These are phyloP conservation scores for Gonapodya sp. DNA, from an alignment of 192 early-diverging fungal species.

Conservation along the genomic window DNA sequence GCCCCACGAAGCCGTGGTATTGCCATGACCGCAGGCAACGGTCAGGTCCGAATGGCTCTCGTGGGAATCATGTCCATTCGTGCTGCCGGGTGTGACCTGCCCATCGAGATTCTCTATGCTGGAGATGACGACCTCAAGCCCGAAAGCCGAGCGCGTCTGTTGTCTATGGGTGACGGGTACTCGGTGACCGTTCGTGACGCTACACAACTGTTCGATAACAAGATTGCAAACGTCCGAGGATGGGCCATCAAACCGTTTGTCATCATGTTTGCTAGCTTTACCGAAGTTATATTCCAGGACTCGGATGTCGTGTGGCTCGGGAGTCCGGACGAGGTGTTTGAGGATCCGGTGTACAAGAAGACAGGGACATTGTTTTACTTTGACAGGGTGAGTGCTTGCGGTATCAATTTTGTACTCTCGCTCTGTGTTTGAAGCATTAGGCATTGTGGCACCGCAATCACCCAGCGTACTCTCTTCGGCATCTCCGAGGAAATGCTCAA, in stretches of 20 bases:
- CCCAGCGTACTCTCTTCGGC: not conserved
- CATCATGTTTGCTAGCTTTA: constrained; percentile 46
- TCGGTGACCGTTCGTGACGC: constrained; percentile 27
- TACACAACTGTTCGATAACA: constrained; percentile 27
- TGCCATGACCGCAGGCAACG: constrained; percentile 38
- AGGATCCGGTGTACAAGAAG: constrained; percentile 29
- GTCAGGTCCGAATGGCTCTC: constrained; percentile 30
- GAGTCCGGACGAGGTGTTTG: constrained; percentile 41
- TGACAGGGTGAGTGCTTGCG: constrained; percentile 27
- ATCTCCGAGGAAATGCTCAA: not conserved
- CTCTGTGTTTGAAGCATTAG: too few relatives aligned
- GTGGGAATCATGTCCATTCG: constrained; percentile 30
- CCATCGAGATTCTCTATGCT: constrained; percentile 49
- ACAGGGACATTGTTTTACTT: constrained; percentile 52
- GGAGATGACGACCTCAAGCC: constrained; percentile 29
- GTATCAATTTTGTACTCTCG: not conserved
- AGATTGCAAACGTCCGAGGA: constrained; percentile 31
- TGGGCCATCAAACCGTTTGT: constrained; percentile 65
- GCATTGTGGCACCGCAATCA: not conserved
- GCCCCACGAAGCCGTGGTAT: constrained; percentile 25
- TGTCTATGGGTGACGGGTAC: constrained; percentile 12
- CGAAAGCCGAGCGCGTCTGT: constrained; percentile 21
- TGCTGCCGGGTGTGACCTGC: constrained; percentile 29
- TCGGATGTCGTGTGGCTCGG: constrained; percentile 59
- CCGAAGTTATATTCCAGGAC: constrained; percentile 56